Base-by-base conservation (phyloP, 352 stramenopile species). In the Pythium volutum region DNA sequence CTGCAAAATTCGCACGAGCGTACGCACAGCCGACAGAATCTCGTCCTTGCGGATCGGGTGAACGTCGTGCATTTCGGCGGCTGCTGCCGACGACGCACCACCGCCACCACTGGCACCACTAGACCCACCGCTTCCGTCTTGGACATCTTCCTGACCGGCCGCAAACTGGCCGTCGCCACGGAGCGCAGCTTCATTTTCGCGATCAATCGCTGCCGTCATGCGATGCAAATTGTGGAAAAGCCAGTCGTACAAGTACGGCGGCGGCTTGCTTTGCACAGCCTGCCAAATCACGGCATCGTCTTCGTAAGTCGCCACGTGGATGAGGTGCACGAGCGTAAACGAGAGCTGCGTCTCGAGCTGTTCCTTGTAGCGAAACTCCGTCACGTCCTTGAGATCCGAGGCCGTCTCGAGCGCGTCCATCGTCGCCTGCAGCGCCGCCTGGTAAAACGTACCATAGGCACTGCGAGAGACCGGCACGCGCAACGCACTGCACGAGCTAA, bases 321-420 rank as follows among this genome's bases (percentile, higher is more conserved):
- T 82, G 55, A 95, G 52, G 49, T 93, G 86, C 52, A 93, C 77
- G 50, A 95, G 69, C 29, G 86, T 93, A 55, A 95, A 95, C 9
- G 84, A 93, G 12, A 95, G 51, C 66, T 95, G 86, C 16, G 85
- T 91, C 56, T 95, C 86, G 8, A 95, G 67, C 50, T 95, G 86
- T 55, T 91, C 84, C 64, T 95, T 95, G 76, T 95, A 95, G n/a
- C 84, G 83, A 73, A 93, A 95, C 71, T 95, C 86, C 1, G 77
- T 91, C 64, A 95, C 84, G 52, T 95, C 86, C 47, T 93, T 91
- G 54, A 95, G 62, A 49, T 93, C 84, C 0, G 85, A 93, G 9
- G 81, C 86, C 16, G 82, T 87, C 66, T 95, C 86, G n/a, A 95
- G 59, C 20, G 86, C 82, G 64, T 95, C 84, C 39, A 88, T 70